Conservation (phyloP, 192 early-diverging fungal genomes). For the Podochytrium sp. region DNA sequence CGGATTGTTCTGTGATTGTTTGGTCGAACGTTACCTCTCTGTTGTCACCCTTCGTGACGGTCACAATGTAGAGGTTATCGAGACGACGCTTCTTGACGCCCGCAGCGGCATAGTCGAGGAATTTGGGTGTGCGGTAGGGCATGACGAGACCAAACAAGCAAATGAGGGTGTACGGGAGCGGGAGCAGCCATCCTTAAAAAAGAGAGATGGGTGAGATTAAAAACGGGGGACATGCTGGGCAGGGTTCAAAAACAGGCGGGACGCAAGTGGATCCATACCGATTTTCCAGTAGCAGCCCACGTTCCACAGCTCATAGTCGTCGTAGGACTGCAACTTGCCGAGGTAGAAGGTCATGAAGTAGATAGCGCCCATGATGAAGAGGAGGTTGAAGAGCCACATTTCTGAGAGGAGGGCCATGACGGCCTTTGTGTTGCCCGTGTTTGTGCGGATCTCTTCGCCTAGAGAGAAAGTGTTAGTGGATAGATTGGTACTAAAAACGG, state of each 20-base stretch:
- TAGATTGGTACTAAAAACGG: slow-evolving; percentile 13
- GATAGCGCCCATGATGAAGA: slow-evolving; percentile 48
- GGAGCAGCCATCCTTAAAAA: slow-evolving; percentile 52
- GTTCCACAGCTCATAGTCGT: slow-evolving; percentile 58
- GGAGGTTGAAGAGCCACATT: slow-evolving; percentile 57
- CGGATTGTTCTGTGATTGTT: too few relatives aligned
- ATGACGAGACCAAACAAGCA: slow-evolving; percentile 61
- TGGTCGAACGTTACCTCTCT: slow-evolving; percentile 36
- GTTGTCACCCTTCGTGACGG: slow-evolving; percentile 61
- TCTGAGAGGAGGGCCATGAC: slow-evolving; percentile 57
- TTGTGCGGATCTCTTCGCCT: slow-evolving; percentile 46
- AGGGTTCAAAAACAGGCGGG: neutral
- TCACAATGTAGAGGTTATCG: slow-evolving; percentile 65
- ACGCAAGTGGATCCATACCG: slow-evolving; percentile 30
- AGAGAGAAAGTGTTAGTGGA: neutral
- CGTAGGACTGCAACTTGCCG: slow-evolving; percentile 42
- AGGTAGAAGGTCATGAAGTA: slow-evolving; percentile 54
- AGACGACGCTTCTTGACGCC: slow-evolving; percentile 50
- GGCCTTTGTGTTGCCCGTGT: slow-evolving; percentile 56
- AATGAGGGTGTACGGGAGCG: slow-evolving; percentile 61
- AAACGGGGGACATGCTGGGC: neutral
- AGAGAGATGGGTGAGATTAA: neutral
- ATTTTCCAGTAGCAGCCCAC: slow-evolving; percentile 61
- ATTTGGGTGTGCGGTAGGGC: slow-evolving; percentile 61
- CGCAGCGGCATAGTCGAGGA: slow-evolving; percentile 49